Evolutionary conservation across 2,329 filamentous ascomycete genomes (phyloP), one percentile per base, ranked within the genome.

Genomic region (Gaeumannomyces sp.): DNA sequence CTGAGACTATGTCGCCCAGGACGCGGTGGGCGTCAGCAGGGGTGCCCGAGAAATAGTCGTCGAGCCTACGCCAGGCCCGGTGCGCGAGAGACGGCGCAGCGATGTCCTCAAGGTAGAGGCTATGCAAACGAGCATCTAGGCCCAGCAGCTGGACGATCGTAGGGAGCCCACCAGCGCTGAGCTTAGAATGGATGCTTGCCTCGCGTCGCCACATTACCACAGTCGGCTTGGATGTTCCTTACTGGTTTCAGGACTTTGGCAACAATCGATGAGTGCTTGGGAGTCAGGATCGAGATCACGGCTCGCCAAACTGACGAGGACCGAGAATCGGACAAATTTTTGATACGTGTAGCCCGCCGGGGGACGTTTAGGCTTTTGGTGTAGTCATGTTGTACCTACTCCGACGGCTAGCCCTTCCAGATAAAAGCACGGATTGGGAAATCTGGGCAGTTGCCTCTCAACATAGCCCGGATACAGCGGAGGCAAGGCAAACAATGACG

Each of bases 81-180:
- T 59, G 57, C 19, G 57, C 57, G 25, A 59, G 25, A n/a, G 57
- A 59, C 14, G 57, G 57, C 57, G 57, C 57, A n/a, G 27, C 29
- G 25, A 59, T 59, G 29, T 59, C 57, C 25, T 59, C 57, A 28
- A 59, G 25, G 57, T 59, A 59, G 25, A 59, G 57, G 57, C 57
- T 59, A 27, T 59, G 25, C 16, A 59, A 28, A 27, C 57, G 57
- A 7, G 57, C 57, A 25, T 59, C 57, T 28, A 59, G 16, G 19
- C 57, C 57, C 27, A 59, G 25, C 57, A 59, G n/a, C 25, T 25
- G 57, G 11, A 59, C 57, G 57, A 59, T 59, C 27, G 53, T 57
- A 16, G 16, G 27, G 14, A 25, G 25, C 25, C 19, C 57, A 28
- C 25, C 11, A 25, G 19, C 57, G 29, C 19, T 59, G 14, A 59